Evolutionary conservation across 2,329 filamentous ascomycete genomes (phyloP).

Genomic region (Meredithiella fracta): DNA sequence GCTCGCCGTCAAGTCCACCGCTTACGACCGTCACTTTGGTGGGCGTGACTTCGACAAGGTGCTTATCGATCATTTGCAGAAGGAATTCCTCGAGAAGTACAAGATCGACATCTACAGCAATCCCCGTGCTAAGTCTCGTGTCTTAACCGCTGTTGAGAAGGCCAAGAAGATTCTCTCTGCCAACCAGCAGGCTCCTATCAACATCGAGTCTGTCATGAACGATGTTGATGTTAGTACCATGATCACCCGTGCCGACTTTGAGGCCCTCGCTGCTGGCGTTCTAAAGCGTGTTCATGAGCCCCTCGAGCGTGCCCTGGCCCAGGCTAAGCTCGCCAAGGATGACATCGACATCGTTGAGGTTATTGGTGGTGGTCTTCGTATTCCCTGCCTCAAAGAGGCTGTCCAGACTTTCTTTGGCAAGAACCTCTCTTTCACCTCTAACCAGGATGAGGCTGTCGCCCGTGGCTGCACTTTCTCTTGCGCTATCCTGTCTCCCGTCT

Average conservation of each 20-base stretch:
- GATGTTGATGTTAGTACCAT: constrained; percentile 80
- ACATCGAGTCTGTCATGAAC: constrained; percentile 98
- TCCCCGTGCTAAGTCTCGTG: constrained; percentile 75
- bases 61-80: constrained; percentile 81
- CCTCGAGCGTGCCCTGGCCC: constrained; percentile 81
- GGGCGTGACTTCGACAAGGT: constrained; percentile 95
- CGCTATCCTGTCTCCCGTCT: constrained; percentile 89
- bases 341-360: constrained; percentile 91
- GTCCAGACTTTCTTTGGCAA: constrained; percentile 89
- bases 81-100: constrained; percentile 95
- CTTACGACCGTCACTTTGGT: constrained; percentile 91
- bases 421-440: constrained; percentile 83
- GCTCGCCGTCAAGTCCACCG: constrained; percentile 78
- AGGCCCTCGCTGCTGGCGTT: constrained; percentile 75
- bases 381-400: constrained; percentile 78
- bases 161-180: constrained; percentile 96
- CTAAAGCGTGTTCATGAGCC: constrained; percentile 56
- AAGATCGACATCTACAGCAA: constrained; percentile 91
- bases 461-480: constrained; percentile 95
- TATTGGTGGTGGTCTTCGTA: constrained; percentile 85
- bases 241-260: constrained; percentile 87
- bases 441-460: constrained; percentile 93
- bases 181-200: constrained; percentile 81
- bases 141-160: constrained; percentile 82
- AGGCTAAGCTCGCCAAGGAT: constrained; percentile 76